phyloP scores from a whole-genome alignment of 2,329 filamentous ascomycete species.

The Colletotrichum somersetense region DNA sequence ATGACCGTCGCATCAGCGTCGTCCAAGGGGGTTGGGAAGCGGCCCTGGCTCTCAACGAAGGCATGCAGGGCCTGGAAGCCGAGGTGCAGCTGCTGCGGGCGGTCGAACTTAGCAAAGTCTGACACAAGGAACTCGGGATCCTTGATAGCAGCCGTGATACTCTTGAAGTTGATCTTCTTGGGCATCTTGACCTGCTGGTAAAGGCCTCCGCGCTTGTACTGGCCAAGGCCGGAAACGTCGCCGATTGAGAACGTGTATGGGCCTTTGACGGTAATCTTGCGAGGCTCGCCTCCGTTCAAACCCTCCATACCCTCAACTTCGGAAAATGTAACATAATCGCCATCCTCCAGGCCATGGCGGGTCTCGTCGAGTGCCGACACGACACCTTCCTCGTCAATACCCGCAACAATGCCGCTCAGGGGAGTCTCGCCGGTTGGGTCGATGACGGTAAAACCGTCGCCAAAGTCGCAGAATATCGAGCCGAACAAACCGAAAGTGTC shows the following conservation, averaged over 20 bases:
- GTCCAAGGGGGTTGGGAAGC: constrained; percentile 85
- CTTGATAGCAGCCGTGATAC: constrained; percentile 81
- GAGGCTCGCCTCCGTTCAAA: constrained; percentile 84
- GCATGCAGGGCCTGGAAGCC: constrained; percentile 93
- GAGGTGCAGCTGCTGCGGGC: constrained; percentile 90
- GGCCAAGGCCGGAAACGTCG: constrained; percentile 86
- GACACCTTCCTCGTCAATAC: constrained; percentile 88
- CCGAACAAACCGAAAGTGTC: constrained; percentile 96
- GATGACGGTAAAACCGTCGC: constrained; percentile 89
- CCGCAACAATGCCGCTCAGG: constrained; percentile 88
- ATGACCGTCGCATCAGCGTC: constrained; percentile 86
- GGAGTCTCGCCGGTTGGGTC: constrained; percentile 93
- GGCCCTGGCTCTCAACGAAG: constrained; percentile 81
- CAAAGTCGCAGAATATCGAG: constrained; percentile 97
- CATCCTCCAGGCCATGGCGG: constrained; percentile 94
- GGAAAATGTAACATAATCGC: constrained; percentile 94
- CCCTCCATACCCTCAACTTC: constrained; percentile 93
- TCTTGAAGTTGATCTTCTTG: constrained; percentile 90
- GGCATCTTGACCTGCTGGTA: constrained; percentile 99
- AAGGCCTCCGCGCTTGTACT: constrained; percentile 89
- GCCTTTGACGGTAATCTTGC: constrained; percentile 93
- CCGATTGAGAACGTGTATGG: constrained; percentile 98
- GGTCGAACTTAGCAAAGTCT: constrained; percentile 98
- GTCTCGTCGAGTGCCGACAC: constrained; percentile 96
- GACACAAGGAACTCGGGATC: constrained; percentile 92